Percentiles rank a stretch among this genome's conserved stretches.
phyloP scores from a whole-genome alignment of 2,329 filamentous ascomycete genomes.

The Rhynchosporium agropyri region DNA sequence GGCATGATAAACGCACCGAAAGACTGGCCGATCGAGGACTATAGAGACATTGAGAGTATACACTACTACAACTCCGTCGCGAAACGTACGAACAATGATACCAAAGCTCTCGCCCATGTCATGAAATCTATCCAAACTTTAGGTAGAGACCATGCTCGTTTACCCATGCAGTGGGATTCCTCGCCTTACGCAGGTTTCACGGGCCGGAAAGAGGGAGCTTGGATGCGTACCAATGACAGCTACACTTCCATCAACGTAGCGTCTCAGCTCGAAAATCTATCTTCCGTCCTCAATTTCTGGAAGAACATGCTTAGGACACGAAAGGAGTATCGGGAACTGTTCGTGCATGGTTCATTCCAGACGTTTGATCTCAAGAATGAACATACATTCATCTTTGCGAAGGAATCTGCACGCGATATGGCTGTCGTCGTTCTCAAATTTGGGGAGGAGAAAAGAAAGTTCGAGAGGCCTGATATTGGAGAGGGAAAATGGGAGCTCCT shows the following conservation, averaged over 20 bases:
- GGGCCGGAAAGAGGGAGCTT: slow-evolving; percentile 51
- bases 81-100: slow-evolving; percentile 40
- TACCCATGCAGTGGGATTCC: slow-evolving; percentile 68
- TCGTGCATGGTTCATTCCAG: slow-evolving; percentile 63
- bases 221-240: slow-evolving; percentile 63
- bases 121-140: slow-evolving; percentile 46
- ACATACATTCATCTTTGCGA: slow-evolving; percentile 50
- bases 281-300: slow-evolving; percentile 39
- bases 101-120: slow-evolving; percentile 48
- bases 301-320: slow-evolving; percentile 37
- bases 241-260: slow-evolving; percentile 58
- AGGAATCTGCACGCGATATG: slow-evolving; percentile 41
- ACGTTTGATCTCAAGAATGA: slow-evolving; percentile 52
- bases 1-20: slow-evolving; percentile 61
- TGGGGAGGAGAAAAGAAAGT: slow-evolving; percentile 43
- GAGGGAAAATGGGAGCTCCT: slow-evolving; percentile 38
- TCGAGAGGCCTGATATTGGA: slow-evolving; percentile 28
- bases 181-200: slow-evolving; percentile 64
- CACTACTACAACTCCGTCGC: slow-evolving; percentile 53
- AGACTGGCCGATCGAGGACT: slow-evolving; percentile 53
- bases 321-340: slow-evolving; percentile 57
- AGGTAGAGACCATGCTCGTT: slow-evolving; percentile 66
- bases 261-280: slow-evolving; percentile 46
- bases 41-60: slow-evolving; percentile 53
- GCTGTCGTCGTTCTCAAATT: slow-evolving; percentile 53